Evolutionary conservation across 2,329 filamentous ascomycete genomes (phyloP), one percentile per base, ranked within the genome.

Genomic region (Colletotrichum sp.): DNA sequence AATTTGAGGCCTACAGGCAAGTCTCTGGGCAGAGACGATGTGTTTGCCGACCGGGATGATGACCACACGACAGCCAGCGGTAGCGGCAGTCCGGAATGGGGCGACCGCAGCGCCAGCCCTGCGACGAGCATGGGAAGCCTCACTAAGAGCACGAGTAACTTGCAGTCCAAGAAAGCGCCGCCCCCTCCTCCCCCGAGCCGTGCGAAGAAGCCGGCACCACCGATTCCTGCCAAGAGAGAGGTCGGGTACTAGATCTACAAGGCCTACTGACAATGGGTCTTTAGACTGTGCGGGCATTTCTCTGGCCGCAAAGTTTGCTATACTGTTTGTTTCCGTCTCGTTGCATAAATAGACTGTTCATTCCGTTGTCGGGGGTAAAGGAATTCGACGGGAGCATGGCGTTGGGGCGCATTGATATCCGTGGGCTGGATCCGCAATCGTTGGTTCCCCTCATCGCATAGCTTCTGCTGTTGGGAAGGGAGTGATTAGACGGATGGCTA

Each of bases 61-160:
- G 89, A 91, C 76, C 86, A 89, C 70, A 89, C 88, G 62, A 87
- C 86, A 12, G 83, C 83, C 9, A 89, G 88, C 77, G 88, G 87
- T 76, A 88, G 88, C 76, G 88, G 86, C 52, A 91, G 89, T 43
- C 88, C 88, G 1, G 87, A 89, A 70, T 89, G 87, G 82, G 85
- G 84, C 25, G 87, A 89, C 61, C 87, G 88, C 70, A 88, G 88
- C 79, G 84, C 89, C 72, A 91, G 89, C 78, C 90, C 90, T 0
- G 88, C 89, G 4, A 91, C 90, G 1, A 91, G 89, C 81, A 87
- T 89, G 72, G 89, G 88, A 75, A 91, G 89, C 34, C 79, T 90
- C 61, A 90, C 85, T 78, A 85, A 87, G 61, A 89, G 85, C 70
- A 83, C 86, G 48, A 82, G 77, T 18, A 78, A 71, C 28, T 66